A percentile compares a stretch with the other conserved stretches of the same genome.
These are phyloP conservation scores for Fraxinus angustifolia DNA, from an alignment of 305 asterid species.

Conservation along the genomic window DNA sequence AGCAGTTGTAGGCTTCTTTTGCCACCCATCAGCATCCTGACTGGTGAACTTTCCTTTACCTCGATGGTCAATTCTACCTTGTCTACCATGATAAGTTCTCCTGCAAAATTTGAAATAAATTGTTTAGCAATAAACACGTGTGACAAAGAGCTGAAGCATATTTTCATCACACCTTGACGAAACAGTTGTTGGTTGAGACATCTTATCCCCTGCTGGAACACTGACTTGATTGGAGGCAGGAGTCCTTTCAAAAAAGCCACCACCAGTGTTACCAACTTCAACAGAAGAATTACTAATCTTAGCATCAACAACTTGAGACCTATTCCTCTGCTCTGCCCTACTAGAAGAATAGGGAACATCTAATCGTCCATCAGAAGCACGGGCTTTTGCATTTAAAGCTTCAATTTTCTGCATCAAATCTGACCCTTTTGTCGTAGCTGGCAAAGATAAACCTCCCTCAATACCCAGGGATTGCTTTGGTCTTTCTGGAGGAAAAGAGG, in stretches of 20 bases:
- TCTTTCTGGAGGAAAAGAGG: slow-evolving; percentile 39
- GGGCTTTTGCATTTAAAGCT: slow-evolving; percentile 75
- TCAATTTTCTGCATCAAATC: slow-evolving; percentile 76
- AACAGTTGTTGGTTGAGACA: slow-evolving; percentile 40
- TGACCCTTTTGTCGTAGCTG: slow-evolving; percentile 46
- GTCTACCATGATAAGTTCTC: slow-evolving; percentile 54
- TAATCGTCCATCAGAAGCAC: slow-evolving; percentile 59
- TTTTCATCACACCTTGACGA: slow-evolving; percentile 49
- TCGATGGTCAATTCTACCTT: slow-evolving; percentile 46
- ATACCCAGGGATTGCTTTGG: slow-evolving; percentile 31
- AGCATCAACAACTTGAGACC: slow-evolving; percentile 32
- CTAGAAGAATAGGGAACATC: slow-evolving; percentile 34
- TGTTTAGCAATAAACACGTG: slow-evolving; percentile 14
- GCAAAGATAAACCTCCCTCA: slow-evolving; percentile 40
- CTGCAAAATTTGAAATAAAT: slow-evolving; percentile 37
- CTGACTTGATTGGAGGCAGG: slow-evolving; percentile 31
- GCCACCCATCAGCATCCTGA: slow-evolving; percentile 63
- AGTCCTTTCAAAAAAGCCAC: slow-evolving; percentile 33
- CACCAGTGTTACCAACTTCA: slow-evolving; percentile 35
- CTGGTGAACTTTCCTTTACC: slow-evolving; percentile 50
- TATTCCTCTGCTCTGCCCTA: slow-evolving; percentile 41
- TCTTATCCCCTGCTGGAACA: slow-evolving; percentile 39
- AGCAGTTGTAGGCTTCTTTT: slow-evolving; percentile 40
- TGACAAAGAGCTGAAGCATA: slow-evolving; percentile 1
- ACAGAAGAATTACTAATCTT: slow-evolving; percentile 29